Percentiles rank a stretch among this genome's conserved stretches.
Evolutionary conservation across 352 stramenopile species (phyloP).

Genomic region (Globisporangium paddicum): DNA sequence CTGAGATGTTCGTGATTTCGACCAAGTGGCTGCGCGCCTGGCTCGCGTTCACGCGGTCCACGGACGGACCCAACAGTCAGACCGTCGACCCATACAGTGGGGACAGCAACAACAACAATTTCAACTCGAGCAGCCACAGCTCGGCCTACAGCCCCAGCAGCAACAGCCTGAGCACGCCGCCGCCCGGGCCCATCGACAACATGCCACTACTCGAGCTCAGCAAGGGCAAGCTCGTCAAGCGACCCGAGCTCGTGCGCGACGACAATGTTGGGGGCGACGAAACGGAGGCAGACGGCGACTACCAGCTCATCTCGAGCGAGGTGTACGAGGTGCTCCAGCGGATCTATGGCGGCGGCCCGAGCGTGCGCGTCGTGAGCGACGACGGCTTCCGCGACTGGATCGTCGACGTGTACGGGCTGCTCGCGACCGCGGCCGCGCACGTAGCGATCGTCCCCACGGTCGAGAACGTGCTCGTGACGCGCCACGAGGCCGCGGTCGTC

Average conservation of each 20-base stretch:
- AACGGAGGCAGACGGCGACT: constrained; percentile 30
- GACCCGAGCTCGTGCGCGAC: constrained; percentile 31
- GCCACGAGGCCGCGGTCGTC: constrained; percentile 30
- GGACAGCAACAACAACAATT: background rate
- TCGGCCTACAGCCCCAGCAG: constrained; percentile 2
- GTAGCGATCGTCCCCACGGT: constrained; percentile 22
- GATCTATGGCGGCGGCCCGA: constrained; percentile 59
- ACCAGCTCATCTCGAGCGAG: constrained; percentile 56
- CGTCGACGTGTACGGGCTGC: constrained; percentile 31
- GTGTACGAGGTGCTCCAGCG: constrained; percentile 70
- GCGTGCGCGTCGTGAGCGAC: constrained; percentile 32
- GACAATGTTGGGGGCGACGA: constrained; percentile 8
- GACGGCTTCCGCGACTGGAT: constrained; percentile 25
- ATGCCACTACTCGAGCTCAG: constrained; percentile 48
- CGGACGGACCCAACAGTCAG: constrained; percentile 7
- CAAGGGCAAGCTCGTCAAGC: constrained; percentile 42
- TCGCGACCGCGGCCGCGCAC: constrained; percentile 19
- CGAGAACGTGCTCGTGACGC: constrained; percentile 43
- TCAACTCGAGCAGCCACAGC: constrained; percentile 10
- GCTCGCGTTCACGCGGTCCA: constrained; percentile 50
- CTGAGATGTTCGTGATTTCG: constrained; percentile 58
- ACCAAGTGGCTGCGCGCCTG: constrained; percentile 52
- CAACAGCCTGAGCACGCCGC: constrained; percentile 12
- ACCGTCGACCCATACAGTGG: constrained; percentile 11
- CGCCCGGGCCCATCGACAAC: constrained; percentile 55